A percentile compares a stretch with the other conserved stretches of the same genome.
Evolutionary conservation across 2,329 filamentous ascomycete genomes (phyloP).

Genomic region (Trichoderma sp.): DNA sequence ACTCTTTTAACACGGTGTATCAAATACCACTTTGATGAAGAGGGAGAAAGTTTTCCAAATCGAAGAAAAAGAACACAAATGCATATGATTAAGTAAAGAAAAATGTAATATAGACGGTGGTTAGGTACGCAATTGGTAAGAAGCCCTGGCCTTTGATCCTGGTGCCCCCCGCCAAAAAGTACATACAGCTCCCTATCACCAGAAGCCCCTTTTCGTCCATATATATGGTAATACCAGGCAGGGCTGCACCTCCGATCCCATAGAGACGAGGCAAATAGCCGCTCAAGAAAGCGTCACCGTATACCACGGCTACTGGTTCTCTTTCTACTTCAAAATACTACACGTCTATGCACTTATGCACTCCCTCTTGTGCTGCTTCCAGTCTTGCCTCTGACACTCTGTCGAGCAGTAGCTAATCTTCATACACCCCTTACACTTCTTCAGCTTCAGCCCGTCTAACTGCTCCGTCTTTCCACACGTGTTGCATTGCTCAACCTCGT

Average conservation of each 20-base stretch:
- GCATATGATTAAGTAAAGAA: background rate
- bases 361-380: constrained; percentile 48
- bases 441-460: constrained; percentile 36
- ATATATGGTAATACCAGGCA: background rate
- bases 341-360: background rate
- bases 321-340: background rate
- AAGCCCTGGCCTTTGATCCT: background rate
- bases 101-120: background rate
- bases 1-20: background rate
- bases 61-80: background rate
- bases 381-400: constrained; percentile 56
- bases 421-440: constrained; percentile 49
- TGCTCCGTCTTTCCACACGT: constrained; percentile 40
- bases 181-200: background rate
- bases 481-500: constrained; percentile 32
- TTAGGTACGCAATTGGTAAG: background rate
- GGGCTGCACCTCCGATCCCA: too few relatives aligned
- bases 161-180: background rate
- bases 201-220: background rate
- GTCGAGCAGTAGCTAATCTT: constrained; percentile 51
- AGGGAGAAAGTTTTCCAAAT: background rate
- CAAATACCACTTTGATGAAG: background rate
- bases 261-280: background rate
- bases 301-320: background rate
- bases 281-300: background rate